A percentile compares a stretch with the other conserved stretches of the same genome.
These are phyloP conservation scores for Phyllosticta ampelicida DNA, from an alignment of 2,329 filamentous ascomycete species.

Conservation along the genomic window DNA sequence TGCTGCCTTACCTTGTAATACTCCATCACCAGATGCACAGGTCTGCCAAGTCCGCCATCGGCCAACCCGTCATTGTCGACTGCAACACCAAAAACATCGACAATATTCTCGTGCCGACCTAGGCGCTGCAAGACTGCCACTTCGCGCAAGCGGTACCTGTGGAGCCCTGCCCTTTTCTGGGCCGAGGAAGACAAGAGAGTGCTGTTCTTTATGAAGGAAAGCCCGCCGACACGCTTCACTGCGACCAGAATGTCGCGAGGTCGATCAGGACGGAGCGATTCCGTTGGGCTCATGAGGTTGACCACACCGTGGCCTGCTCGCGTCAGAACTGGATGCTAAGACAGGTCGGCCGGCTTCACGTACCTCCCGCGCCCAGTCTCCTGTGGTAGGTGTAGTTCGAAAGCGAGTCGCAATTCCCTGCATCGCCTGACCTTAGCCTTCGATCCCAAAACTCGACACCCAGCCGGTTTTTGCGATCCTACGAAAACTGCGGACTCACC, in stretches of 20 bases:
- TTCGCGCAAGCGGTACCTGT: slow-evolving; percentile 21
- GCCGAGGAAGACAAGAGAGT: slow-evolving; percentile 23
- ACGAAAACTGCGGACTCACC: slow-evolving; percentile 12
- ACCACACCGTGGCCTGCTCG: slow-evolving; percentile 2
- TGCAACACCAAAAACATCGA: slow-evolving; percentile 26
- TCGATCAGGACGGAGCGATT: neutral
- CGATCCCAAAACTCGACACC: neutral
- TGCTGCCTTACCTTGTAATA: slow-evolving; percentile 16
- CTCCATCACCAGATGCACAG: slow-evolving; percentile 28
- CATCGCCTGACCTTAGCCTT: neutral
- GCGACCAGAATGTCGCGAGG: slow-evolving; percentile 13
- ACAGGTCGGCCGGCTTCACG: neutral
- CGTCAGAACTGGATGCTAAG: neutral
- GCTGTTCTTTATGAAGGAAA: no score
- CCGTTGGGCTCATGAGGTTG: neutral
- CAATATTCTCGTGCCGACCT: slow-evolving; percentile 22
- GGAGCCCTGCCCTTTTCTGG: slow-evolving; percentile 16
- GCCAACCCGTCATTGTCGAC: slow-evolving; percentile 21
- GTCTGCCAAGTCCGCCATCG: slow-evolving; percentile 10
- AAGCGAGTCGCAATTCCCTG: slow-evolving; percentile 25
- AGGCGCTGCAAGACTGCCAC: slow-evolving; percentile 27
- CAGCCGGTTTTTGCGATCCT: no score
- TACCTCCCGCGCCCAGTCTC: slow-evolving; percentile 27
- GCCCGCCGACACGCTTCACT: slow-evolving; percentile 14
- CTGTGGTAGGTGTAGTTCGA: slow-evolving; percentile 24